Percentiles rank a stretch among this genome's conserved stretches.
Evolutionary conservation across 306 rosid species (phyloP).

Genomic region (Hylodesmum podocarpum): DNA sequence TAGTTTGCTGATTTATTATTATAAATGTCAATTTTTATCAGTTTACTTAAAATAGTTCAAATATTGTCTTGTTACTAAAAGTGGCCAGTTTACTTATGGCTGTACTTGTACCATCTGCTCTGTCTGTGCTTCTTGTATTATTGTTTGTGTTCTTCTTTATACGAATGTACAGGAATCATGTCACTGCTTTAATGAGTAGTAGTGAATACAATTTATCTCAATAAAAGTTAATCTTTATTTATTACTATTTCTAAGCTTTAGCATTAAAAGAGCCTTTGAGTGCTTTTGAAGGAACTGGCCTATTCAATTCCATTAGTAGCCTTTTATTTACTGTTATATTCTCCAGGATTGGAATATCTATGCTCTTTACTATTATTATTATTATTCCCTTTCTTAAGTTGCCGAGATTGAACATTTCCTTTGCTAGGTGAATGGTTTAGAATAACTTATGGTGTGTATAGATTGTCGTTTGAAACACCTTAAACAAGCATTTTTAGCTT

Average conservation of each 20-base stretch:
- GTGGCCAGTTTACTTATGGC: neutral
- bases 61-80: neutral
- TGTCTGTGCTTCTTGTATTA: neutral
- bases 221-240: neutral
- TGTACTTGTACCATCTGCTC: neutral
- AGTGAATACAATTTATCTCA: too few relatives aligned
- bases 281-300: neutral
- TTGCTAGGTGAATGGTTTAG: too few relatives aligned
- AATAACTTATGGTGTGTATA: too few relatives aligned
- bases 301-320: neutral
- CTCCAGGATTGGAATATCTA: neutral
- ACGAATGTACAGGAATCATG: neutral
- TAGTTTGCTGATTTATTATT: too few relatives aligned
- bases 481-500: too few relatives aligned
- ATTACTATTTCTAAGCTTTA: neutral
- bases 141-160: neutral
- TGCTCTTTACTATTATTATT: neutral
- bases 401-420: neutral
- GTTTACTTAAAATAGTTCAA: too few relatives aligned
- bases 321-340: neutral
- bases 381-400: neutral
- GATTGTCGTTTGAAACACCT: too few relatives aligned
- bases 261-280: neutral
- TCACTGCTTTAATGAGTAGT: neutral
- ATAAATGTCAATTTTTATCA: too few relatives aligned